These are phyloP conservation scores for Oenanthe javanica DNA, from an alignment of 140 eudicot species.

Conservation along the genomic window DNA sequence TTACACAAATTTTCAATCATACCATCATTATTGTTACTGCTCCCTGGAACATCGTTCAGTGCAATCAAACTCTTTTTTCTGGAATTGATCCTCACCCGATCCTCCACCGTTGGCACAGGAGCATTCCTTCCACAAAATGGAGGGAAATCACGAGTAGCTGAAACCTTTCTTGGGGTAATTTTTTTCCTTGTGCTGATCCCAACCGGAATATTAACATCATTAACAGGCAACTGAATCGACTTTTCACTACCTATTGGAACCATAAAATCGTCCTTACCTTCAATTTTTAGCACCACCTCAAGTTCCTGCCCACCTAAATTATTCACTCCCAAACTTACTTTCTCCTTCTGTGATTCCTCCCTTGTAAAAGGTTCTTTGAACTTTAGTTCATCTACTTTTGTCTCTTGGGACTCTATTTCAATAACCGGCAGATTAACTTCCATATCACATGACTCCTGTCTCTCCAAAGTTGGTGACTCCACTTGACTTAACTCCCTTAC, in stretches of 20 bases:
- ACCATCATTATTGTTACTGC: not conserved
- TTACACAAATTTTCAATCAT: conserved; percentile 18
- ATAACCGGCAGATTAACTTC: not conserved
- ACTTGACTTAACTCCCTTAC: conserved; percentile 6
- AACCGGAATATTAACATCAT: not conserved
- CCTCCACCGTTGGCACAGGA: conserved; percentile 16
- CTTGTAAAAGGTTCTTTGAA: not conserved
- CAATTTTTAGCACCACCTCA: not conserved
- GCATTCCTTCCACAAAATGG: conserved; percentile 27
- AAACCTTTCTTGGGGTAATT: conserved; percentile 15
- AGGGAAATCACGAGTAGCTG: conserved; percentile 25
- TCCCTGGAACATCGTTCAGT: conserved; percentile 12
- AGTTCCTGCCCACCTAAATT: conserved; percentile 1
- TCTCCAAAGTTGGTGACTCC: not conserved
- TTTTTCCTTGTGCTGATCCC: not conserved
- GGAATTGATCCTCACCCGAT: conserved; percentile 1
- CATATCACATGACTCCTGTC: not conserved
- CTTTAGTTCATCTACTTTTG: not conserved
- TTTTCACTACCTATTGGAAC: not conserved
- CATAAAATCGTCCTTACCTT: not conserved
- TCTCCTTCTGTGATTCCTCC: not conserved
- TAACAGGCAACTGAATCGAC: not conserved
- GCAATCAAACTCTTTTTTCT: not conserved
- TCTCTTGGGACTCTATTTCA: not conserved
- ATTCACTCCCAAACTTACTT: not conserved